phyloP scores from a whole-genome alignment of 108 stramenopile species.

The Craspedostauros australis region DNA sequence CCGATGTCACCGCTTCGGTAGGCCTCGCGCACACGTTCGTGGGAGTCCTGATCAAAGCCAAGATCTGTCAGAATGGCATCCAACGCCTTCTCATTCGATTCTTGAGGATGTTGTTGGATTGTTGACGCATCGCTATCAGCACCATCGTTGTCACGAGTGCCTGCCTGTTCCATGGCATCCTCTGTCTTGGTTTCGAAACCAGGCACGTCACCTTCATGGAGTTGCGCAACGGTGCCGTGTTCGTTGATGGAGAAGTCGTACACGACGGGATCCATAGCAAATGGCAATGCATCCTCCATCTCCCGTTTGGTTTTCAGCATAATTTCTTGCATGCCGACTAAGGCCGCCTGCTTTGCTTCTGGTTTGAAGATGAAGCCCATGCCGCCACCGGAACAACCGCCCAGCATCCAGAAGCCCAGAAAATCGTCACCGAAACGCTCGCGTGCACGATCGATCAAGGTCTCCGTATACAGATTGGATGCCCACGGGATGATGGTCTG shows the following conservation, averaged over 20 bases:
- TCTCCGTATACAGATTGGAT: conserved; percentile 51
- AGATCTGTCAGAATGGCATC: conserved; percentile 31
- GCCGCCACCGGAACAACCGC: conserved; percentile 41
- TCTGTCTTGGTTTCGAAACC: neutral
- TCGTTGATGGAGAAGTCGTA: conserved; percentile 52
- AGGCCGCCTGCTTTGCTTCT: conserved; percentile 28
- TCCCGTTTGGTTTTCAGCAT: conserved; percentile 45
- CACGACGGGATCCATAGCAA: conserved; percentile 58
- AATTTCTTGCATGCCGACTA: conserved; percentile 32
- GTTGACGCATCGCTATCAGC: too few species aligned
- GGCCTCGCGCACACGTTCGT: conserved; percentile 28
- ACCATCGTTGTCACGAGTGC: neutral
- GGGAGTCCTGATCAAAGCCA: conserved; percentile 36
- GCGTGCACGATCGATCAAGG: conserved; percentile 36
- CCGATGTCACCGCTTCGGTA: conserved; percentile 39
- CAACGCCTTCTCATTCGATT: conserved; percentile 1
- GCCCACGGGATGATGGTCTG: conserved; percentile 50
- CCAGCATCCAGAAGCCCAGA: conserved; percentile 57
- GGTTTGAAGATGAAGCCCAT: conserved; percentile 65
- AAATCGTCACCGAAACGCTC: conserved; percentile 37
- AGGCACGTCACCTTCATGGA: conserved; percentile 10
- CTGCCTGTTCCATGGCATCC: neutral
- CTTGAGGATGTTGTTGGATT: too few species aligned
- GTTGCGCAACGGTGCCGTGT: conserved; percentile 34
- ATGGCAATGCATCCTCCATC: conserved; percentile 47